Base-by-base conservation (phyloP, 306 rosid genomes). In the Fragaria vesca region DNA sequence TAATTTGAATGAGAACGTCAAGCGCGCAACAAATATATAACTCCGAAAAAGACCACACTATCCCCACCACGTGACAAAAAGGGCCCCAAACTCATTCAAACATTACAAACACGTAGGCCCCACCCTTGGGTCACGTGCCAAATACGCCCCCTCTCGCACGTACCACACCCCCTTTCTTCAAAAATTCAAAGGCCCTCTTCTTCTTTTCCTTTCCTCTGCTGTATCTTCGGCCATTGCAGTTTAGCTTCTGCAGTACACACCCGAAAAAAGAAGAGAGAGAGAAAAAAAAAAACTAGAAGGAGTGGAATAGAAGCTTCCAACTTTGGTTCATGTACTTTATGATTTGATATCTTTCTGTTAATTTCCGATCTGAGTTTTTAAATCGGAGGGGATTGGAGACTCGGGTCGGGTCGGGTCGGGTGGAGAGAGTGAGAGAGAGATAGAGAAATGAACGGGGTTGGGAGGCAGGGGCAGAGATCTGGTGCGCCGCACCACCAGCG, bases 391-490 rank as follows among this genome's bases (percentile, higher is more conserved):
- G 72, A 55, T 63, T 48, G 57, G 69, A 78, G 77, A 76, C 76
- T 72, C 38, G 40, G 66, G 32, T 58, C 66, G 42, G 36, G 36
- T 34, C 4, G 73, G 69, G 67, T 51, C 68, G 55, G 76, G 69
- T 72, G 18, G 43, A 42, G 34, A 60, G 52, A 30, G 15, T 4
- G 80, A 58, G 52, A 30, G 15, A 8, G 80, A 58, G 5, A 36
- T 5, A 42, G 45, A 42, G 45, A 74, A 42, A 96, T 96, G 99
- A 96, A 90, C 88, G 97, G 94, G 13, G 84, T 79, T 11, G 98
- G 97, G 63, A 88, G 93, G 21, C 99, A 86, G 66, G 93, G 97
- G 79, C 94, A 65, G 91, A 93, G 98, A 96, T 96, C 99, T 89
- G 92, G 86, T 81, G 87, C 88, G 79, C 88, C 90, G 80, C 97